Conservation (phyloP, 2,329 filamentous ascomycete genomes). For the Tetracladium maxilliforme region DNA sequence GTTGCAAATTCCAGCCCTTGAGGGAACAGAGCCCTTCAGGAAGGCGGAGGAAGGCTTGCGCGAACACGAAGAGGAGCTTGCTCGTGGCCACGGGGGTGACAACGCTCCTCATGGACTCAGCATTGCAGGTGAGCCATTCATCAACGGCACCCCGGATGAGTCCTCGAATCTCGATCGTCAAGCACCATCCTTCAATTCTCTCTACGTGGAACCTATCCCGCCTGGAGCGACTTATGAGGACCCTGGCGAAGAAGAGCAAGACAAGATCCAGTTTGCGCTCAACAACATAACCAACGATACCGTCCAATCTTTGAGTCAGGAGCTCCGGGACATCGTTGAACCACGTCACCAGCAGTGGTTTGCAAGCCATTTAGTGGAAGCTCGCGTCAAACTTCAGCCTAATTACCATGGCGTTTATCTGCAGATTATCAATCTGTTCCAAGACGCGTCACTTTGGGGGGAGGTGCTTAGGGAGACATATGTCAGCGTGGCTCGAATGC, state of each 20-base stretch:
- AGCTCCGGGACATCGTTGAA: conserved; percentile 66
- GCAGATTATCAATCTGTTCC: conserved; percentile 71
- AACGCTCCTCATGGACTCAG: conserved; percentile 19
- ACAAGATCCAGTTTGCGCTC: conserved; percentile 86
- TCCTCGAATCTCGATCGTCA: conserved; percentile 40
- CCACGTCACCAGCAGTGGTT: conserved; percentile 91
- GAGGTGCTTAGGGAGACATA: conserved; percentile 93
- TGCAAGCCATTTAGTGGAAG: conserved; percentile 83
- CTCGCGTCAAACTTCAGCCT: conserved; percentile 91
- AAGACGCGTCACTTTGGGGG: conserved; percentile 64
- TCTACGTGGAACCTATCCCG: conserved; percentile 60
- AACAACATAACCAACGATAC: conserved; percentile 95
- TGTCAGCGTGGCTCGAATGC: conserved; percentile 66
- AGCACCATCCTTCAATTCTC: conserved; percentile 59
- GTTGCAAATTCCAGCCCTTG: conserved; percentile 65
- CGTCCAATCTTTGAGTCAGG: conserved; percentile 66
- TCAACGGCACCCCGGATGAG: conserved; percentile 61
- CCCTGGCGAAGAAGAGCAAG: conserved; percentile 71
- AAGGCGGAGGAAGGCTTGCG: conserved; percentile 71
- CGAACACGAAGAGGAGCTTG: conserved; percentile 46
- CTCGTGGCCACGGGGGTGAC: conserved; percentile 39
- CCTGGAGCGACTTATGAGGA: conserved; percentile 58
- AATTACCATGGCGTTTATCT: conserved; percentile 94
- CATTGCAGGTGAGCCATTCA: conserved; percentile 31
- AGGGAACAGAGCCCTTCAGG: conserved; percentile 70